Percentiles rank a stretch among this genome's conserved stretches.
phyloP scores from a whole-genome alignment of 768 basidiomycete genomes.

The Amanita pallidorosea region DNA sequence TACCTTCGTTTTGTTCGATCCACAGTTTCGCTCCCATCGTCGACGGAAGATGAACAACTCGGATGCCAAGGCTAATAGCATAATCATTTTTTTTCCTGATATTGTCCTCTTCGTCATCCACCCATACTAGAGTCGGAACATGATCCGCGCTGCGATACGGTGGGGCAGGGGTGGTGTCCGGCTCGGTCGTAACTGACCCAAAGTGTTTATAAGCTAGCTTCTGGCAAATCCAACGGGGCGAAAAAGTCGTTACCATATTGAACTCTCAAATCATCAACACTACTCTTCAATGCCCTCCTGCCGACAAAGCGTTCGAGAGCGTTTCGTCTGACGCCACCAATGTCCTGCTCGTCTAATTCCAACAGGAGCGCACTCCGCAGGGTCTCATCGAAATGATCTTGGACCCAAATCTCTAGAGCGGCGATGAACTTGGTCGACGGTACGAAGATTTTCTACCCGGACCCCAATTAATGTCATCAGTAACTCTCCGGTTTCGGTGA shows the following conservation, averaged over 20 bases:
- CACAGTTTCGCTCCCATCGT: conserved; percentile 18
- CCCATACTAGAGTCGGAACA: conserved; percentile 18
- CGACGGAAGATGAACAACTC: conserved; percentile 16
- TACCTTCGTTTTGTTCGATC: conserved; percentile 18
- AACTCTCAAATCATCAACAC: conserved; percentile 4
- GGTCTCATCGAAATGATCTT: conserved; percentile 9
- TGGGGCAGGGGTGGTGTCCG: not conserved
- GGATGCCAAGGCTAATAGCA: conserved; percentile 12
- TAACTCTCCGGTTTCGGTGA: no score
- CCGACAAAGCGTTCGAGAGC: conserved; percentile 12
- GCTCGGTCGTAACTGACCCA: not conserved
- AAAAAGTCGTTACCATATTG: conserved; percentile 1
- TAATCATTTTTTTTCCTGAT: conserved; percentile 7
- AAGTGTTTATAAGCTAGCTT: not conserved
- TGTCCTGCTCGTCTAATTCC: conserved; percentile 11
- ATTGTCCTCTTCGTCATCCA: conserved; percentile 15
- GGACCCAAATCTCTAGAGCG: conserved; percentile 8
- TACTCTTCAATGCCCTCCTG: conserved; percentile 6
- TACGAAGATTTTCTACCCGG: not conserved
- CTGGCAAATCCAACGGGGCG: not conserved
- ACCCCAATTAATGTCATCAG: not conserved
- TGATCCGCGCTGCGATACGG: not conserved
- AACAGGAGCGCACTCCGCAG: conserved; percentile 6
- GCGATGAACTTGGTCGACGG: conserved; percentile 1
- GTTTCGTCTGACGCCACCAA: conserved; percentile 14